Conservation (phyloP, 768 basidiomycete genomes). For the Lanmaoa rubissima region DNA sequence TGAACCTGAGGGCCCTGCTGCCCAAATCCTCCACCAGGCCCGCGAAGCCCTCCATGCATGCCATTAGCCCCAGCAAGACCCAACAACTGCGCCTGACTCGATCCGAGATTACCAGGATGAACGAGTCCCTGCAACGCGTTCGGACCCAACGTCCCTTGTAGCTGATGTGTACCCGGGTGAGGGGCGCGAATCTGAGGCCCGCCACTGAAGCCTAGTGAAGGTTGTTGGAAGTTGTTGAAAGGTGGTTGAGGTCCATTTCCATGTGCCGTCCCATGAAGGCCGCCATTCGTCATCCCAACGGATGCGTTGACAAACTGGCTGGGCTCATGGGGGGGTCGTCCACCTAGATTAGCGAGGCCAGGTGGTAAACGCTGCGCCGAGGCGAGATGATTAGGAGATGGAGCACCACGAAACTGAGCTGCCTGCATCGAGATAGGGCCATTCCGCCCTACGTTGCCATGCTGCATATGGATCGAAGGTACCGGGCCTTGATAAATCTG, state of each 20-base stretch:
- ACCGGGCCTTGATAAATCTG: conserved; percentile 53
- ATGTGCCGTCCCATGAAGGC: conserved; percentile 47
- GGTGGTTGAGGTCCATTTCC: conserved; percentile 46
- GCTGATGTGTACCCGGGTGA: conserved; percentile 44
- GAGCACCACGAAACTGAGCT: conserved; percentile 65
- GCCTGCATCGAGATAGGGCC: conserved; percentile 56
- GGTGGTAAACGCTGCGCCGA: conserved; percentile 68
- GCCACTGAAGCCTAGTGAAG: conserved; percentile 44
- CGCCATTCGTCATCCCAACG: conserved; percentile 46
- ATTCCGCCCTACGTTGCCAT: conserved; percentile 47
- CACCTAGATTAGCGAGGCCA: conserved; percentile 79
- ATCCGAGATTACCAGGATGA: conserved; percentile 52
- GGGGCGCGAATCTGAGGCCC: conserved; percentile 49
- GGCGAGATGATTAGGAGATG: conserved; percentile 56
- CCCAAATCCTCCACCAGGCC: conserved; percentile 42
- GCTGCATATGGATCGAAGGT: conserved; percentile 52
- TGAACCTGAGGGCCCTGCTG: conserved; percentile 34
- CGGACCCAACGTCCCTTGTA: conserved; percentile 45
- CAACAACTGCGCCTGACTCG: conserved; percentile 46
- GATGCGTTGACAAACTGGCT: conserved; percentile 50
- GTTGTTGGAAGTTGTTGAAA: conserved; percentile 53
- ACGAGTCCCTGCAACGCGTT: conserved; percentile 53
- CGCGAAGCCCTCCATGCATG: conserved; percentile 45
- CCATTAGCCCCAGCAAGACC: conserved; percentile 45
- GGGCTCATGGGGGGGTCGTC: conserved; percentile 77